Percentiles rank a stretch among this genome's conserved stretches.
phyloP scores from a whole-genome alignment of 1,284 basidiomycete genomes.

The Boletus sp. region DNA sequence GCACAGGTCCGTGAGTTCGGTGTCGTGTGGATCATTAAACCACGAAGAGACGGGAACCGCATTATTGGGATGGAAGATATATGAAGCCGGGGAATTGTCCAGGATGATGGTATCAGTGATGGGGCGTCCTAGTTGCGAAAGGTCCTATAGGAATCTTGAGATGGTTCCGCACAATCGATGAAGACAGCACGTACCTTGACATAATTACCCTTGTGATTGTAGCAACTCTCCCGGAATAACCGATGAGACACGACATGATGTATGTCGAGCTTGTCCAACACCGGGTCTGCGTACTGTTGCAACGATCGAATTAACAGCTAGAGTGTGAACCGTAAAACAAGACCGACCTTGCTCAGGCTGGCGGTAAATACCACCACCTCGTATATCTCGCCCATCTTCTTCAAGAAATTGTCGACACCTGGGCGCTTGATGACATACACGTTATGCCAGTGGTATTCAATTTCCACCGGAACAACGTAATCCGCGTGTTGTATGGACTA shows the following conservation, averaged over 20 bases:
- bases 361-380: constrained; percentile 99
- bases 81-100: constrained; percentile 98
- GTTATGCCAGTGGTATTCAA: constrained; percentile 97
- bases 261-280: constrained; percentile 93
- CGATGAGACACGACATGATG: constrained; percentile 93
- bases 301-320: constrained; percentile 7
- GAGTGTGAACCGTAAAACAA: not conserved
- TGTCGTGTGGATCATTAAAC: constrained; percentile 99
- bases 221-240: constrained; percentile 97
- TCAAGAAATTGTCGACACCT: constrained; percentile 95
- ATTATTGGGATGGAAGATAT: constrained; percentile 99
- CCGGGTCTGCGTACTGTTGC: constrained; percentile 91
- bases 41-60: constrained; percentile 98
- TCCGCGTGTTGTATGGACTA: constrained; percentile 95
- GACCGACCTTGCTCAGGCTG: constrained; percentile 84
- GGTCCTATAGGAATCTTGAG: constrained; percentile 57
- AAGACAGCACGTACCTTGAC: constrained; percentile 72
- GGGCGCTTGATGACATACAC: constrained; percentile 99
- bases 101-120: constrained; percentile 95
- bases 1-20: constrained; percentile 91
- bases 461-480: constrained; percentile 98
- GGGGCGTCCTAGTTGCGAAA: constrained; percentile 92
- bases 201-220: constrained; percentile 98
- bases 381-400: constrained; percentile 96
- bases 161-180: constrained; percentile 4